Evolutionary conservation across 139 green algal genomes (phyloP), one percentile per base, ranked within the genome.

Genomic region (Chlamydomonas schloesseri): DNA sequence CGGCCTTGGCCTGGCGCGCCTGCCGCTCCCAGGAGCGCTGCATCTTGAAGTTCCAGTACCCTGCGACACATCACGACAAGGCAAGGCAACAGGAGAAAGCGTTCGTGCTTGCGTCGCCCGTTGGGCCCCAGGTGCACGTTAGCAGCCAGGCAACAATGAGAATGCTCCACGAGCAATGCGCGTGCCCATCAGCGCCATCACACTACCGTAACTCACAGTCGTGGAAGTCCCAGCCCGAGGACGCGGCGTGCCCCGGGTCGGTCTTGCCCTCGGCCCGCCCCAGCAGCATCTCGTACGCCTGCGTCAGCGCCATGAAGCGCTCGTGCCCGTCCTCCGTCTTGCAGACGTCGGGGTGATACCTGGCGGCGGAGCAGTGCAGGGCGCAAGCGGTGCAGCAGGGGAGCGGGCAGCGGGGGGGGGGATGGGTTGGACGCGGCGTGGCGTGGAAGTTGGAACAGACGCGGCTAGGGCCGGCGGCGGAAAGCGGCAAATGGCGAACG

Each of bases 1-100:
- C 62, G 2, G 60, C 78, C 62, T 70, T 67, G n/a, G 50, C 80
- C 24, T 79, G 46, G 26, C 69, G 55, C 78, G 86, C 77, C 79
- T 87, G 71, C 50, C 74, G 71, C n/a, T 87, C 65, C 89, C 86
- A 90, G 55, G 69, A 78, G 31, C 89, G 89, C 70, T 87, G 84
- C 81, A 89, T 86, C 53, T 82, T 79, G 86, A 92, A 92, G 17
- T 71, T 82, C 89, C 89, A 92, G 64, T 90, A 90, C 88, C 28
- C 55, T 62, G 55, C 20, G 55, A 24, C 2, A 11, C n/a, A n/a
- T n/a, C n/a, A n/a, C n/a, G n/a, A n/a, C n/a, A n/a, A n/a, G n/a
- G n/a, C n/a, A n/a, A n/a, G n/a, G n/a, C n/a, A n/a, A n/a, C n/a
- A n/a, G n/a, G n/a, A n/a, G n/a, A n/a, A n/a, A n/a, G n/a, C n/a